Percentiles rank a stretch among this genome's conserved stretches.
These are phyloP conservation scores for Tetrastigma voinierianum DNA, from an alignment of 164 flowering plant species.

Conservation along the genomic window DNA sequence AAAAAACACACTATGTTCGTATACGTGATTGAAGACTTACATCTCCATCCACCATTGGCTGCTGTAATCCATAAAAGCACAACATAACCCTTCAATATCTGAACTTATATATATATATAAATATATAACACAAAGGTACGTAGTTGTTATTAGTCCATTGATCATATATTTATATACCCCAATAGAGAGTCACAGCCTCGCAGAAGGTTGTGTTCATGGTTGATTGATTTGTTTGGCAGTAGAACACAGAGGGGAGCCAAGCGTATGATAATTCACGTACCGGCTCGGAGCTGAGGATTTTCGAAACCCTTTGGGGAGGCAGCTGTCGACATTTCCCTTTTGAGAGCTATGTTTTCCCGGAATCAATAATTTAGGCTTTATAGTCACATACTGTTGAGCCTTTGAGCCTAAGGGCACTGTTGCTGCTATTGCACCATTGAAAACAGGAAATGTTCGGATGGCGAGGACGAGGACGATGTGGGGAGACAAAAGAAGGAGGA, in stretches of 20 bases:
- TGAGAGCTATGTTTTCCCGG: background rate
- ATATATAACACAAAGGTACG: no score
- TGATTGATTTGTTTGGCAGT: background rate
- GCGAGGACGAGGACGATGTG: background rate
- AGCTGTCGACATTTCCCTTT: slow-evolving; percentile 22
- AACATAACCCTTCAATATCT: no score
- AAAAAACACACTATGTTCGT: no score
- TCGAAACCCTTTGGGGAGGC: slow-evolving; percentile 57
- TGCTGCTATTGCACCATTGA: slow-evolving; percentile 4
- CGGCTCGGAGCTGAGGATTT: slow-evolving; percentile 53
- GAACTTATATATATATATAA: no score
- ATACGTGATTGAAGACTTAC: no score
- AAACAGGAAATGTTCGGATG: background rate
- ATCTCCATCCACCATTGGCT: no score
- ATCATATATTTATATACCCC: no score
- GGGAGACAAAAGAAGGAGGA: slow-evolving; percentile 21
- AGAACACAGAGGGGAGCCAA: slow-evolving; percentile 29
- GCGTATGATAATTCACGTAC: slow-evolving; percentile 35
- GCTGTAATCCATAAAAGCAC: no score
- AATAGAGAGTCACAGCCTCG: background rate
- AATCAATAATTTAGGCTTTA: slow-evolving; percentile 14
- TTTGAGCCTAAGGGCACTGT: slow-evolving; percentile 21
- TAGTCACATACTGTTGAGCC: slow-evolving; percentile 7
- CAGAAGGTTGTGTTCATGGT: slow-evolving; percentile 10
- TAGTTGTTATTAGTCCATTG: no score